These are phyloP conservation scores for Fragaria ananassa DNA, from an alignment of 306 rosid genomes.

Conservation along the genomic window DNA sequence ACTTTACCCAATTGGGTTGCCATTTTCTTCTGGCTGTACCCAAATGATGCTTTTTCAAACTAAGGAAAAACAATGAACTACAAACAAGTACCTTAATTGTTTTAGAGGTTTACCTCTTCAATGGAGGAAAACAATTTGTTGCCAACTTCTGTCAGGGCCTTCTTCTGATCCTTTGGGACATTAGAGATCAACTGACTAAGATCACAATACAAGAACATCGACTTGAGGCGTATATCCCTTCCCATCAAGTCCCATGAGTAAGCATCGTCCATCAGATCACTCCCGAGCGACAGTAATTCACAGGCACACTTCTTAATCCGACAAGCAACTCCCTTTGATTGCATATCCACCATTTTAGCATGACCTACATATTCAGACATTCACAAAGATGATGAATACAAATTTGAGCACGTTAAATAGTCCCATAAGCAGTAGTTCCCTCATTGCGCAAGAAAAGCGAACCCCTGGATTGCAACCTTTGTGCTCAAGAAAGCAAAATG, in stretches of 20 bases:
- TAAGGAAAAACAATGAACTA: neutral
- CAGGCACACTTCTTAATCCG: conserved; percentile 22
- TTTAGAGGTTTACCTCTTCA: conserved; percentile 12
- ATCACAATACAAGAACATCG: conserved; percentile 24
- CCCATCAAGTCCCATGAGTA: conserved; percentile 14
- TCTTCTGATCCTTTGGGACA: conserved; percentile 21
- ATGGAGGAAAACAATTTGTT: conserved; percentile 22
- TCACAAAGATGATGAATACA: neutral
- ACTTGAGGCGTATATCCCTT: conserved; percentile 14
- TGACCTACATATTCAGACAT: neutral
- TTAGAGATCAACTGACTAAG: conserved; percentile 18
- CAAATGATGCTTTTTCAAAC: neutral
- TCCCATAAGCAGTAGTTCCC: neutral
- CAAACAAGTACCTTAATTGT: neutral
- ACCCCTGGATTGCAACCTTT: neutral
- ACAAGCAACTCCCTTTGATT: conserved; percentile 17
- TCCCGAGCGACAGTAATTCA: conserved; percentile 17
- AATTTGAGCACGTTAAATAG: neutral
- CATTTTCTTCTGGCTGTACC: neutral
- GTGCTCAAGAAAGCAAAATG: conserved; percentile 4
- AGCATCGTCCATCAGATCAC: conserved; percentile 8
- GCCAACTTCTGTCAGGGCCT: conserved; percentile 13
- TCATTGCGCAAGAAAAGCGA: conserved; percentile 5
- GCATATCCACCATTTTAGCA: conserved; percentile 19
- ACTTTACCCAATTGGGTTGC: neutral